Percentiles rank a stretch among this genome's conserved stretches.
Evolutionary conservation across 2,329 filamentous ascomycete genomes (phyloP).

Genomic region (Paramyrothecium sp.): DNA sequence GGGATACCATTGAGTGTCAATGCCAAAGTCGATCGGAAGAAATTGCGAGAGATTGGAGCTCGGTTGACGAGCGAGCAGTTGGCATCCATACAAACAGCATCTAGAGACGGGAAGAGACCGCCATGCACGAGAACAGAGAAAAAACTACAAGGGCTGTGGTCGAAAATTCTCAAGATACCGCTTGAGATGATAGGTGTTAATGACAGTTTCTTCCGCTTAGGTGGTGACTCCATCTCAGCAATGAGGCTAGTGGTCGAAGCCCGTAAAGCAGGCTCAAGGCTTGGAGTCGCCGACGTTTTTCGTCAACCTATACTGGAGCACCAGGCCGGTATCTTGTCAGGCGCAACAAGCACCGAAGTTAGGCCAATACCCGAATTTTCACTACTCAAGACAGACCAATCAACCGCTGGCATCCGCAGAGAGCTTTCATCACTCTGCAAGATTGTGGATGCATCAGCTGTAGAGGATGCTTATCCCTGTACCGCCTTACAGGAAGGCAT

Average conservation of each 20-base stretch:
- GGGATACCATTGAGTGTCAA: no score
- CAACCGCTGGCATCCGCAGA: not conserved
- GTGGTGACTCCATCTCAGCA: not conserved
- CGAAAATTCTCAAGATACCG: no score
- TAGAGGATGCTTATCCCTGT: slow-evolving; percentile 49
- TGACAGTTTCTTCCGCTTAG: no score
- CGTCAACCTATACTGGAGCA: not conserved
- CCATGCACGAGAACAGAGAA: no score
- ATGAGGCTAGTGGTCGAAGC: not conserved
- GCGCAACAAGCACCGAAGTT: not conserved
- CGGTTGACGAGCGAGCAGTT: no score
- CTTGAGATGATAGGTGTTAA: no score
- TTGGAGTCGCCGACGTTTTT: not conserved
- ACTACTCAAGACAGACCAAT: not conserved
- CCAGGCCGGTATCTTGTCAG: not conserved
- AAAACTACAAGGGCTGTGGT: no score
- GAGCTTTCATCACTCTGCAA: not conserved
- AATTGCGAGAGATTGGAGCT: no score
- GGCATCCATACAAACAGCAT: no score
- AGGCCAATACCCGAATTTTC: not conserved
- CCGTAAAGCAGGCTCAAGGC: not conserved
- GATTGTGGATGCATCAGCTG: not conserved
- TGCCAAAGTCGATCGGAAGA: no score
- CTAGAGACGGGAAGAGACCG: no score
- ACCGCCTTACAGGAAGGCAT: slow-evolving; percentile 48